phyloP scores from a whole-genome alignment of 1,284 basidiomycete species.

The Trametes pubescens region DNA sequence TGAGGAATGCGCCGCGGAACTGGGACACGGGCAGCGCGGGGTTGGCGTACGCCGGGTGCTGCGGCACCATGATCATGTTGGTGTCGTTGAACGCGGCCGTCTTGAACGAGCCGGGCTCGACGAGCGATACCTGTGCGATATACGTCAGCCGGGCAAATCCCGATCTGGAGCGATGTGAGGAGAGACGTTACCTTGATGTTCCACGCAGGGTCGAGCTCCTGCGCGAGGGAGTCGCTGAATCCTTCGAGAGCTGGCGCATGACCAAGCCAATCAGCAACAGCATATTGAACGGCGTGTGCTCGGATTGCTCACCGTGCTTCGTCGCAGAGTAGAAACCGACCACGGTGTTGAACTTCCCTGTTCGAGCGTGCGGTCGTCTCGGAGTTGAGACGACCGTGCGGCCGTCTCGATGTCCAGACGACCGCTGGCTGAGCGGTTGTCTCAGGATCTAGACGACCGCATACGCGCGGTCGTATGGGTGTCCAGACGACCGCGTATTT shows the following conservation, averaged over 20 bases:
- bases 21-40: slow-evolving; percentile 6
- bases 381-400: no score
- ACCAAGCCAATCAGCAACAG: no score
- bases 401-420: no score
- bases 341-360: no score
- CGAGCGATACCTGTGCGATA: slow-evolving; percentile 18
- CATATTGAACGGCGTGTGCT: no score
- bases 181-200: neutral
- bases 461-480: no score
- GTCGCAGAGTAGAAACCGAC: no score
- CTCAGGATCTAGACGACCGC: no score
- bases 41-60: slow-evolving; percentile 30
- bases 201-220: neutral
- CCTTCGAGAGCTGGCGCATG: neutral
- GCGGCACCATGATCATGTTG: slow-evolving; percentile 1
- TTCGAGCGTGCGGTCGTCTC: no score
- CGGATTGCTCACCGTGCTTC: no score
- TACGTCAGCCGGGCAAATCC: neutral
- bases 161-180: neutral
- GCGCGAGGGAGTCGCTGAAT: neutral
- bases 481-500: no score
- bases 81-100: slow-evolving; percentile 14
- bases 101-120: slow-evolving; percentile 28
- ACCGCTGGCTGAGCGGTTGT: no score
- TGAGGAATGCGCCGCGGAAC: slow-evolving; percentile 10